Percentiles rank a stretch among this genome's conserved stretches.
phyloP scores from a whole-genome alignment of 108 stramenopile species.

The Cylindrotheca fusiformis region DNA sequence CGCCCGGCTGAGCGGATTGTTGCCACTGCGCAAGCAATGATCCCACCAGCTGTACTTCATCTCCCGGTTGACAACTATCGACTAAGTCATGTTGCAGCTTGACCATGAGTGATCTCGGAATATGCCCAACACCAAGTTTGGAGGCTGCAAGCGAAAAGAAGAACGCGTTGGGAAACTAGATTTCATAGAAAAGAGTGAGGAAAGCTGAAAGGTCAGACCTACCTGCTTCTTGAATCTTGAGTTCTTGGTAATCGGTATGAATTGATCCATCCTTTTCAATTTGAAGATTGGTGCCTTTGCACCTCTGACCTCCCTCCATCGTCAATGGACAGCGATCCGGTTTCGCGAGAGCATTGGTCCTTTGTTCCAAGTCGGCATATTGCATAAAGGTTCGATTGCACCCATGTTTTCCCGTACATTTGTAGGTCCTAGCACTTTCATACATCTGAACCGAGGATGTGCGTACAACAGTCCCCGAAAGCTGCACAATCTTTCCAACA shows the following conservation, averaged over 20 bases:
- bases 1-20: slow-evolving; percentile 36
- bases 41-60: slow-evolving; percentile 95
- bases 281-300: slow-evolving; percentile 65
- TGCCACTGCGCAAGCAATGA: slow-evolving; percentile 88
- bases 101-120: slow-evolving; percentile 89
- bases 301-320: slow-evolving; percentile 28
- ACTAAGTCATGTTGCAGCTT: slow-evolving; percentile 94
- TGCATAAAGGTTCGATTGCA: slow-evolving; percentile 77
- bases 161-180: too few species aligned
- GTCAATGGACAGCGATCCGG: slow-evolving; percentile 74
- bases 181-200: too few species aligned
- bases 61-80: slow-evolving; percentile 94
- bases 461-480: slow-evolving; percentile 92
- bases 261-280: slow-evolving; percentile 42
- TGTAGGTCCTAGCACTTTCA: slow-evolving; percentile 80
- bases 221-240: slow-evolving; percentile 97
- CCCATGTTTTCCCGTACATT: slow-evolving; percentile 61
- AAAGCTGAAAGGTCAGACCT: too few species aligned
- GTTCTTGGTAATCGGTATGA: slow-evolving; percentile 96
- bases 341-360: slow-evolving; percentile 74
- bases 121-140: slow-evolving; percentile 69
- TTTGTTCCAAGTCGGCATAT: slow-evolving; percentile 82
- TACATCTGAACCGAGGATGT: slow-evolving; percentile 90
- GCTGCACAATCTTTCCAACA: slow-evolving; percentile 89
- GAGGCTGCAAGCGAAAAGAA: too few species aligned